Base-by-base conservation (phyloP, 2,329 filamentous ascomycete species). In the Fusarium caatingaense region DNA sequence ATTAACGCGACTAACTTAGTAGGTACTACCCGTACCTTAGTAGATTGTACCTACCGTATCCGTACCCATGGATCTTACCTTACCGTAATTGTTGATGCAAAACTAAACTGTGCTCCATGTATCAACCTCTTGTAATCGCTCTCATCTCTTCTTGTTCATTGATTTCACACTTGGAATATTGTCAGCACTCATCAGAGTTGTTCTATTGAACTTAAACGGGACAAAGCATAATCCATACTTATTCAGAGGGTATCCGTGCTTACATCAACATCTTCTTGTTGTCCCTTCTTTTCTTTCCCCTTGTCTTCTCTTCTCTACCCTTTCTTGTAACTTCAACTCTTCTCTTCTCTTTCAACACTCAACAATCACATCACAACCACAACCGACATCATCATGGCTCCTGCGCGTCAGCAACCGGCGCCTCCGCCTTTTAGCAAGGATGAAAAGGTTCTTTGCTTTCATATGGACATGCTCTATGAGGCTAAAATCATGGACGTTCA, bases 391-490 rank as follows among this genome's bases (percentile, higher is more conserved):
- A 68, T 42, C 69, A 84, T 84, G 82, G 78, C 82, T 71, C 82
- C 82, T 55, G 72, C 82, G 56, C 81, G 81, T 62, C 80, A 82
- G 62, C 80, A 79, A 78, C 83, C 69, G 78, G 77, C 71, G 42
- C 82, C 86, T 50, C 83, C 85, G 56, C 84, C 85, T 50, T 87
- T 84, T 77, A 82, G 80, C 76, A 94, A 94, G 86, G 94, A 98
- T 78, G 96, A 99, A 84, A 93, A 92, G 78, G 94, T 97, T 40
- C 89, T 98, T 32, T 99, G 96, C 84, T 98, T 98, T 78, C 96
- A 99, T 80, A 93, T 95, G 82, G 94, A 98, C 77, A 90, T 98
- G 82, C 89, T 99, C 54, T 99, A 99, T 78, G 96, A 99, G 81
- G 96, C 96, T 72, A 98, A 98, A 83, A 91, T 99, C 55, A 88